Evolutionary conservation across 257 asterid species (phyloP).

Genomic region (Nicotiana tomentosiformis): DNA sequence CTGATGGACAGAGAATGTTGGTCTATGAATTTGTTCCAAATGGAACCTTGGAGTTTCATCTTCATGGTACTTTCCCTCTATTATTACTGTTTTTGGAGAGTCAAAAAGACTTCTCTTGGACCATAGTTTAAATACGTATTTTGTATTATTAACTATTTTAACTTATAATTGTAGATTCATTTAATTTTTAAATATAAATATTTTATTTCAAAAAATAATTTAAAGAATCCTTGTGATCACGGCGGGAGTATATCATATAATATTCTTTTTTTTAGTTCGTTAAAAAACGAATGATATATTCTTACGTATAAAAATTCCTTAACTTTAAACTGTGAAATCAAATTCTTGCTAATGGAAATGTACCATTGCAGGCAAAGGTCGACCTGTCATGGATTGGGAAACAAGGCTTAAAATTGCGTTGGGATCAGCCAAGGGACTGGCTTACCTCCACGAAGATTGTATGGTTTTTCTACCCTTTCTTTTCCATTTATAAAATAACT

Average conservation of each 20-base stretch:
- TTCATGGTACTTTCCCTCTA: slow-evolving; percentile 1
- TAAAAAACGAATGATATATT: too few relatives aligned
- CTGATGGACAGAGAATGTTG: slow-evolving; percentile 12
- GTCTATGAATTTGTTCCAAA: slow-evolving; percentile 7
- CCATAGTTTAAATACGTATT: too few relatives aligned
- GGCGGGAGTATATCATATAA: too few relatives aligned
- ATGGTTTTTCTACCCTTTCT: slow-evolving; percentile 1
- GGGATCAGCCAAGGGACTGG: slow-evolving; percentile 92
- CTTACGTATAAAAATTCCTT: too few relatives aligned
- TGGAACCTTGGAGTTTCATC: slow-evolving; percentile 10
- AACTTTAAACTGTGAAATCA: not conserved
- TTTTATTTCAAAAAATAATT: too few relatives aligned
- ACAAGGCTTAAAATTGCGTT: slow-evolving; percentile 71
- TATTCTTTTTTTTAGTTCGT: too few relatives aligned
- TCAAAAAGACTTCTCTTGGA: too few relatives aligned
- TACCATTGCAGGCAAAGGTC: slow-evolving; percentile 53
- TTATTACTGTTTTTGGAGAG: not conserved
- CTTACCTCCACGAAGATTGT: slow-evolving; percentile 93
- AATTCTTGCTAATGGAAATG: not conserved
- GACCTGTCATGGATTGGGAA: slow-evolving; percentile 70
- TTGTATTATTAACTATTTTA: too few relatives aligned
- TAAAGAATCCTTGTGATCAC: too few relatives aligned
- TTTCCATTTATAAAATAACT: not conserved
- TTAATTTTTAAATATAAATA: too few relatives aligned
- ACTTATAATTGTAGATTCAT: too few relatives aligned